Conservation (phyloP, 768 basidiomycete species). For the Rhodotorula paludigena region DNA sequence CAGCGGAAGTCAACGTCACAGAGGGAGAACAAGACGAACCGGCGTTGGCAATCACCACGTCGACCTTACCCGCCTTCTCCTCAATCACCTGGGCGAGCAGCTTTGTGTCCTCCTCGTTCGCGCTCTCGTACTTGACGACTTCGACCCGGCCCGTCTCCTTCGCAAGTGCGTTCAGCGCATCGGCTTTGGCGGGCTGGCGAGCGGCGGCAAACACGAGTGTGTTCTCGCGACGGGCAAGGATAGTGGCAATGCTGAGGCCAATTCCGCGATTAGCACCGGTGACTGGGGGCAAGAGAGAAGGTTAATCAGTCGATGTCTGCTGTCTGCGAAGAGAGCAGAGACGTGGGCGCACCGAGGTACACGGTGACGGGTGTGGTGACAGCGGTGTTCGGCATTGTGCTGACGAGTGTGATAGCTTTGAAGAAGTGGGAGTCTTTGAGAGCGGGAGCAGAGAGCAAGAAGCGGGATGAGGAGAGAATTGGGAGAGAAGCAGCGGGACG, state of each 20-base stretch:
- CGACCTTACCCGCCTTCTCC: conserved; percentile 30
- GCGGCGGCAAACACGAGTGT: conserved; percentile 37
- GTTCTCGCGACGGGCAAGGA: conserved; percentile 9
- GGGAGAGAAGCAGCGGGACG: too few relatives aligned
- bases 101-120: conserved; percentile 23
- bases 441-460: too few relatives aligned
- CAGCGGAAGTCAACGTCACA: too few relatives aligned
- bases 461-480: too few relatives aligned
- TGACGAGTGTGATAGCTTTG: too few relatives aligned
- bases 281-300: too few relatives aligned
- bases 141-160: conserved; percentile 16
- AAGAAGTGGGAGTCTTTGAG: too few relatives aligned
- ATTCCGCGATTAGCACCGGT: conserved; percentile 38
- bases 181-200: conserved; percentile 20
- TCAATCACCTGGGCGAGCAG: conserved; percentile 27
- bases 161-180: conserved; percentile 16
- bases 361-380: too few relatives aligned
- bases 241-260: conserved; percentile 22
- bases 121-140: conserved; percentile 31
- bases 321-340: too few relatives aligned
- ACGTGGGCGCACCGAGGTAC: too few relatives aligned
- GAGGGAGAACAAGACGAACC: conserved; percentile 14
- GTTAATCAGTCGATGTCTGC: too few relatives aligned
- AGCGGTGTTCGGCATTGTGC: too few relatives aligned
- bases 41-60: conserved; percentile 42